Conservation (phyloP, 176 grass and related monocot species). For the Areca catechu region DNA sequence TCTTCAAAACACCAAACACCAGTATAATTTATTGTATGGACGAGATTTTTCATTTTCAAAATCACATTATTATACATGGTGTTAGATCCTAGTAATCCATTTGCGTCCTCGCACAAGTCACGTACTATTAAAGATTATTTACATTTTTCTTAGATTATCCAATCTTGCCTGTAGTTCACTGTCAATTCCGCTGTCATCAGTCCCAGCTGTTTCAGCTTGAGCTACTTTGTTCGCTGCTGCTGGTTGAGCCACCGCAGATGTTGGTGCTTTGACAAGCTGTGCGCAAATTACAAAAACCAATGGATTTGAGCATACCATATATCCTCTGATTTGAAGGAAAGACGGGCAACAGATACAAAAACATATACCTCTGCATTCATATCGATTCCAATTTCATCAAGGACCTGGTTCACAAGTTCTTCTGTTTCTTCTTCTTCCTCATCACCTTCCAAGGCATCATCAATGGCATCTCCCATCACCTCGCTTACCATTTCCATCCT, state of each 20-base stretch:
- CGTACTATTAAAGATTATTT: neutral
- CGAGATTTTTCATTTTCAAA: too few species aligned
- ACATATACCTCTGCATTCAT: slow-evolving; percentile 7
- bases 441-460: slow-evolving; percentile 17
- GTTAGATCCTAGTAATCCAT: too few species aligned
- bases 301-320: too few species aligned
- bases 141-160: slow-evolving; percentile 16
- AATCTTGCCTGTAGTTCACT: slow-evolving; percentile 10
- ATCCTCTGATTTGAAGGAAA: too few species aligned
- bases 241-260: slow-evolving; percentile 6
- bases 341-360: too few species aligned
- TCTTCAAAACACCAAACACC: too few species aligned
- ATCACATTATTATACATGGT: too few species aligned
- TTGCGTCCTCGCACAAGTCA: too few species aligned
- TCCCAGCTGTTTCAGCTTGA: slow-evolving; percentile 2
- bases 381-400: slow-evolving; percentile 15
- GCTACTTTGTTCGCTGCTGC: slow-evolving; percentile 3
- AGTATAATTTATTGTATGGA: too few species aligned
- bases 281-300: neutral
- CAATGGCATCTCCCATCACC: slow-evolving; percentile 15
- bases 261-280: slow-evolving; percentile 14
- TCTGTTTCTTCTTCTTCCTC: slow-evolving; percentile 17
- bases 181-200: slow-evolving; percentile 4
- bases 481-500: slow-evolving; percentile 20
- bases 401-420: slow-evolving; percentile 15